phyloP scores from a whole-genome alignment of 2,329 filamentous ascomycete genomes.

The Pochonia chlamydosporia region DNA sequence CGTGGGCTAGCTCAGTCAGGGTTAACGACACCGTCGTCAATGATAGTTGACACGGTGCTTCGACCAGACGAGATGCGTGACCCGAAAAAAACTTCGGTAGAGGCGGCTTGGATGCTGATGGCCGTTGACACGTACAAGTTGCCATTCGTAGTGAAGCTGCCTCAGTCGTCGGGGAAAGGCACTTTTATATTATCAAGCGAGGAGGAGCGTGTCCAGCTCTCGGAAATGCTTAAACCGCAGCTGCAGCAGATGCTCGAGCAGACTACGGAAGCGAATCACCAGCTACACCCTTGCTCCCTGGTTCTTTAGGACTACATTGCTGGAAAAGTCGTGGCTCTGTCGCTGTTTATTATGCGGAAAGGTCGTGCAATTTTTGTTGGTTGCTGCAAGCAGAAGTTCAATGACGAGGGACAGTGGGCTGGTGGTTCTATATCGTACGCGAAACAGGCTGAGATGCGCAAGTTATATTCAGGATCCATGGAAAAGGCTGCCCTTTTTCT shows the following conservation, averaged over 20 bases:
- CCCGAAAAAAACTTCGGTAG: not conserved
- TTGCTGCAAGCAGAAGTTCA: conserved; percentile 5
- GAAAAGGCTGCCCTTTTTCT: not conserved
- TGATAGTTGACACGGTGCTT: conserved; percentile 1
- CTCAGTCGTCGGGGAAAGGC: not conserved
- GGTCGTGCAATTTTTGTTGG: conserved; percentile 2
- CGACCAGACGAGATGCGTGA: not conserved
- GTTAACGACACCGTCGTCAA: not conserved
- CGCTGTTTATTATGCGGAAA: conserved; percentile 3
- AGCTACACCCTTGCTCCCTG: conserved; percentile 4
- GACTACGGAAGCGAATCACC: not conserved
- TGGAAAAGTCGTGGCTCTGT: not conserved
- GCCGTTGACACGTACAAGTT: not conserved
- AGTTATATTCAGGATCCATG: not conserved
- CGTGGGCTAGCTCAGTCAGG: conserved; percentile 4
- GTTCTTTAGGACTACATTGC: conserved; percentile 6
- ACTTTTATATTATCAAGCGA: not conserved
- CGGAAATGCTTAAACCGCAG: not conserved
- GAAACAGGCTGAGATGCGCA: not conserved
- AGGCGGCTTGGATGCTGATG: not conserved
- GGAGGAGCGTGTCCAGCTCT: not conserved
- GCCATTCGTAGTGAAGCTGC: conserved; percentile 5
- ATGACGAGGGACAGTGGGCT: not conserved
- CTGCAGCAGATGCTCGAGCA: conserved; percentile 1
- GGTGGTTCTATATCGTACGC: conserved; percentile 3